A percentile compares a stretch with the other conserved stretches of the same genome.
These are phyloP conservation scores for Wickerhamomyces strasburgensis DNA, from an alignment of 805 yeast species.

Conservation along the genomic window DNA sequence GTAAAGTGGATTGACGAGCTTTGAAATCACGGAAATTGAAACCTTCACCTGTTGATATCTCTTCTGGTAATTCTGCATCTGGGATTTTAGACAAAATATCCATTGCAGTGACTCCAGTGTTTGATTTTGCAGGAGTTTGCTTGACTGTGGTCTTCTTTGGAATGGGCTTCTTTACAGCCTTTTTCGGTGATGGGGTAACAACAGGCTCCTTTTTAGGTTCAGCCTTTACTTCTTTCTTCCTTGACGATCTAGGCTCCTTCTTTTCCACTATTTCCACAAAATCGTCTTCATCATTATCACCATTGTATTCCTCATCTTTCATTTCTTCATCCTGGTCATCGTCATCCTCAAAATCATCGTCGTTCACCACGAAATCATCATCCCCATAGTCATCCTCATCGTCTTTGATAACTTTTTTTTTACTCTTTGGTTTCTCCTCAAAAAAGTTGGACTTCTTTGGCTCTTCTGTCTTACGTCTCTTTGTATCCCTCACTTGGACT, in stretches of 20 bases:
- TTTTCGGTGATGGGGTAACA: constrained; percentile 2
- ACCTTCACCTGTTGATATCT: constrained; percentile 42
- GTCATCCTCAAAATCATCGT: constrained; percentile 12
- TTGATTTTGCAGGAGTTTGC: background rate
- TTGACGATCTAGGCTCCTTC: too few relatives aligned
- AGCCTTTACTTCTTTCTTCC: constrained; percentile 1
- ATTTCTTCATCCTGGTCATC: constrained; percentile 4
- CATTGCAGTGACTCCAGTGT: constrained; percentile 37
- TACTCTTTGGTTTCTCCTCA: background rate
- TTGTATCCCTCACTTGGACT: constrained; percentile 10
- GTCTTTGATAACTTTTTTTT: constrained; percentile 16
- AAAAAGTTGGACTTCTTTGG: constrained; percentile 2
- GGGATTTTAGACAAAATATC: constrained; percentile 61
- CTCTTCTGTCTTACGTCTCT: constrained; percentile 7
- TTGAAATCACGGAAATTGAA: constrained; percentile 56
- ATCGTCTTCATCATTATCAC: constrained; percentile 17
- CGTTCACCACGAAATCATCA: constrained; percentile 16
- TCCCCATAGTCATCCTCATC: constrained; percentile 14
- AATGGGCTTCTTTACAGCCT: constrained; percentile 2
- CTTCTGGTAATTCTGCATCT: constrained; percentile 61
- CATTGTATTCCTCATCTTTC: constrained; percentile 1
- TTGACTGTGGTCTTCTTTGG: constrained; percentile 4
- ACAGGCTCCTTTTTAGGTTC: constrained; percentile 3
- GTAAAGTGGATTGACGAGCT: constrained; percentile 35
- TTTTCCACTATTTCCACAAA: constrained; percentile 9